Conservation (phyloP, 2,329 filamentous ascomycete genomes). For the Pseudovirgaria hyperparasitica region DNA sequence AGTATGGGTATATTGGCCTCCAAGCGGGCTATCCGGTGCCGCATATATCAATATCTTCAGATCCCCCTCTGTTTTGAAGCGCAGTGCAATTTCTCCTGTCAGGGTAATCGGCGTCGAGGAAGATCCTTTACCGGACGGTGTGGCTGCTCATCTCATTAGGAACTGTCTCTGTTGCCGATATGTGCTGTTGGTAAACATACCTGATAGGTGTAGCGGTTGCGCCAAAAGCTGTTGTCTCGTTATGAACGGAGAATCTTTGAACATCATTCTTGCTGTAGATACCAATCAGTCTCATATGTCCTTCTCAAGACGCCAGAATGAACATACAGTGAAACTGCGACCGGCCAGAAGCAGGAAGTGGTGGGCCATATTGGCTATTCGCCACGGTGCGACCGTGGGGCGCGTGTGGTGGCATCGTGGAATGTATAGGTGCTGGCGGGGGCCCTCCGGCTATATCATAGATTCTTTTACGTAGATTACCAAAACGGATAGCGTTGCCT, state of each 20-base stretch:
- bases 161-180: background rate
- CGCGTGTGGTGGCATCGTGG: too few species aligned
- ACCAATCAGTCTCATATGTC: too few species aligned
- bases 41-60: conserved; percentile 76
- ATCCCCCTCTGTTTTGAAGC: conserved; percentile 47
- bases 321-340: too few species aligned
- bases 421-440: too few species aligned
- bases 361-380: too few species aligned
- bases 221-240: conserved; percentile 54
- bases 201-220: conserved; percentile 54
- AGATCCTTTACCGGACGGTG: conserved; percentile 46
- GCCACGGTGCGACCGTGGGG: too few species aligned
- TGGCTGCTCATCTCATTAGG: conserved; percentile 37
- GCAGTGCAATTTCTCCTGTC: conserved; percentile 39
- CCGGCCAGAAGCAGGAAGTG: too few species aligned
- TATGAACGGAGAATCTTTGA: conserved; percentile 81
- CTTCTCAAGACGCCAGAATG: too few species aligned
- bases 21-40: conserved; percentile 41
- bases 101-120: conserved; percentile 46
- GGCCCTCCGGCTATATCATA: too few species aligned
- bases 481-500: too few species aligned
- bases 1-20: conserved; percentile 17
- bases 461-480: too few species aligned
- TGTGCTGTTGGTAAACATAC: conserved; percentile 36
- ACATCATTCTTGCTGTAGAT: conserved; percentile 37